A percentile compares a stretch with the other conserved stretches of the same genome.
phyloP scores from a whole-genome alignment of 148 eudicot species.

The Amaranthus hypochondriacus region DNA sequence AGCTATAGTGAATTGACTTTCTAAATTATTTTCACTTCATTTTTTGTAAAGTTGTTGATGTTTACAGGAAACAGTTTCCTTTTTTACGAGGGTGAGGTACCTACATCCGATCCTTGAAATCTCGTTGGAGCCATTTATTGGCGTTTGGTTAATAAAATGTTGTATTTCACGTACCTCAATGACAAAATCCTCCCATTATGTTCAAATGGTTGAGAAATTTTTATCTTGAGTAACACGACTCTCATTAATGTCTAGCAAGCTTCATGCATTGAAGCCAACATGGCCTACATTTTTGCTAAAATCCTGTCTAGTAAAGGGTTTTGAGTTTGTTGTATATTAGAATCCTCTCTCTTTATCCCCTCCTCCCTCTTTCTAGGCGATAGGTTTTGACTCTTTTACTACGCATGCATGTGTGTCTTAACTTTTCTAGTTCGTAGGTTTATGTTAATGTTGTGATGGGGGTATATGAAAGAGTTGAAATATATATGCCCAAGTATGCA shows the following conservation, averaged over 20 bases:
- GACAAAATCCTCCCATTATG: not conserved
- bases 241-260: not conserved
- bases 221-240: not conserved
- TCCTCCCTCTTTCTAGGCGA: not conserved
- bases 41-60: too few species aligned
- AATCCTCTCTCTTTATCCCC: not conserved
- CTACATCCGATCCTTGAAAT: too few species aligned
- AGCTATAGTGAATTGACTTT: too few species aligned
- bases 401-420: not conserved
- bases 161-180: too few species aligned
- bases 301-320: not conserved
- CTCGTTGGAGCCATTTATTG: too few species aligned
- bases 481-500: not conserved
- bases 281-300: not conserved
- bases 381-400: not conserved
- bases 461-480: not conserved
- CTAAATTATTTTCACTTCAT: too few species aligned
- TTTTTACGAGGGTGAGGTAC: too few species aligned
- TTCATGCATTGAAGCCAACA: not conserved
- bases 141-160: too few species aligned
- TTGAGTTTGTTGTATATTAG: not conserved
- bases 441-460: not conserved
- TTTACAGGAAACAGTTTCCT: too few species aligned
- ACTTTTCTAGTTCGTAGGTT: not conserved
- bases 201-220: not conserved